Conservation (phyloP, 2,329 filamentous ascomycete species). For the Cladophialophora bantiana region DNA sequence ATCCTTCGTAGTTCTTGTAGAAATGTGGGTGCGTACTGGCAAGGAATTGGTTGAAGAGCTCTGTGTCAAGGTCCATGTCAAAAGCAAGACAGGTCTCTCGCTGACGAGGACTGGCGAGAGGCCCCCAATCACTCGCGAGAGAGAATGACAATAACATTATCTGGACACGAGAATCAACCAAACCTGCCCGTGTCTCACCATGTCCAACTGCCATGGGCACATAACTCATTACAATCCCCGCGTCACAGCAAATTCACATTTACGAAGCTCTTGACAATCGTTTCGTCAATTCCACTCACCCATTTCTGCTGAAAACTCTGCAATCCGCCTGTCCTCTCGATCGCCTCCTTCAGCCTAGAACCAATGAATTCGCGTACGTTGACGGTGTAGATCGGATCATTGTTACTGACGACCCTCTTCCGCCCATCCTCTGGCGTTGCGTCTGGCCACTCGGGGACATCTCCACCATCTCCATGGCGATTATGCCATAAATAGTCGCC, state of each 20-base stretch:
- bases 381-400: slow-evolving; percentile 53
- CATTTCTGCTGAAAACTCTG: slow-evolving; percentile 39
- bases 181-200: not conserved
- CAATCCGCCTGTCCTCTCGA: slow-evolving; percentile 34
- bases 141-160: not conserved
- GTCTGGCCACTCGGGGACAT: slow-evolving; percentile 45
- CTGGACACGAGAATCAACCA: not conserved
- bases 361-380: slow-evolving; percentile 55
- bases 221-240: not conserved
- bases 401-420: slow-evolving; percentile 49
- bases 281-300: slow-evolving; percentile 36
- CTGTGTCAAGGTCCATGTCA: not conserved
- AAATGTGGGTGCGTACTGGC: not conserved
- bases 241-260: slow-evolving; percentile 37
- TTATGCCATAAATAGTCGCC: slow-evolving; percentile 53
- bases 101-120: not conserved
- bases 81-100: not conserved
- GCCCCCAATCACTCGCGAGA: not conserved
- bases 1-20: not conserved
- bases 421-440: slow-evolving; percentile 53
- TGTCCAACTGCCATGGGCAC: not conserved
- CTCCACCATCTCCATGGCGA: slow-evolving; percentile 43
- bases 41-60: not conserved
- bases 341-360: slow-evolving; percentile 53
- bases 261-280: slow-evolving; percentile 38